Conservation (phyloP, 306 rosid species). For the Acacia melanoxylon region DNA sequence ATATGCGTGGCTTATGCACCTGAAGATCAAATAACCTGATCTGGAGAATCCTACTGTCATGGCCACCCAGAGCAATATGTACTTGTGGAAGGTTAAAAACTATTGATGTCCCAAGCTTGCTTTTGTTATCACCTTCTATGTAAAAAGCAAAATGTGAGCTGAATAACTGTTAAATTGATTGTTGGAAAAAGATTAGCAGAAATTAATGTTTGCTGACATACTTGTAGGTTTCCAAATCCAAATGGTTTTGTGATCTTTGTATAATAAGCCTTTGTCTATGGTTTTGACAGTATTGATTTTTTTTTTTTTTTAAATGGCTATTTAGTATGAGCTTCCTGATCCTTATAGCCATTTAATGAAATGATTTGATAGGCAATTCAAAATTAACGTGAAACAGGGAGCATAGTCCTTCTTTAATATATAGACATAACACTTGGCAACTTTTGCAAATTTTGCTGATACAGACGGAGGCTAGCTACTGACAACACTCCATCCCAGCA, state of each 20-base stretch:
- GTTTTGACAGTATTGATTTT: background rate
- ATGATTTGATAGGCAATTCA: background rate
- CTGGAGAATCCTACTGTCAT: background rate
- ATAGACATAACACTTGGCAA: background rate
- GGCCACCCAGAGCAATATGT: background rate
- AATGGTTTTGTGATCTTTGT: background rate
- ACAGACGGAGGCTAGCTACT: constrained; percentile 85
- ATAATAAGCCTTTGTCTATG: background rate
- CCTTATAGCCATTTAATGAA: background rate
- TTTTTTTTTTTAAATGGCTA: background rate
- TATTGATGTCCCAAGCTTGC: background rate
- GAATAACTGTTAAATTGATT: background rate
- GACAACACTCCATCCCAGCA: constrained; percentile 88
- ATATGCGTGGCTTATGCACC: background rate
- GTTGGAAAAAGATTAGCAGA: background rate
- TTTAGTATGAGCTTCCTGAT: background rate
- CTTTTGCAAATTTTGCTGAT: constrained; percentile 17
- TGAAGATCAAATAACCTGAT: background rate
- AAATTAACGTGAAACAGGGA: background rate
- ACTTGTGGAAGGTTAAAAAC: background rate
- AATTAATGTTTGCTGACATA: background rate
- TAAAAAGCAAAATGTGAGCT: background rate
- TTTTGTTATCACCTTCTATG: background rate
- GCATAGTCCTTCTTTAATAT: background rate
- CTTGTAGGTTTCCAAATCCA: background rate